phyloP scores from a whole-genome alignment of 129 eudicot species.

The Ambrosia trifida region DNA sequence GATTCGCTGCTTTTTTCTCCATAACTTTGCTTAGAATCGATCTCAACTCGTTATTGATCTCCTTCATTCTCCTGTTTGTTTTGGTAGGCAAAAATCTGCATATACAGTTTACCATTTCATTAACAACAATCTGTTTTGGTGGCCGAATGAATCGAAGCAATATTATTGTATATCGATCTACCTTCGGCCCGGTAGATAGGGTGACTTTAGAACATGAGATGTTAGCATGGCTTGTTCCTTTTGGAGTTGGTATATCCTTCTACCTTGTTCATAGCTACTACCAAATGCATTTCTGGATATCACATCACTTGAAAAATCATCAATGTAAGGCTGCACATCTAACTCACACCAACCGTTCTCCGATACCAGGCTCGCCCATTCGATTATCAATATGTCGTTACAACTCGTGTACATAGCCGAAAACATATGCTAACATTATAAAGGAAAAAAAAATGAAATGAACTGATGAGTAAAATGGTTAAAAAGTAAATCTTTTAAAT shows the following conservation, averaged over 20 bases:
- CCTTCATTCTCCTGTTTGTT: slow-evolving; percentile 59
- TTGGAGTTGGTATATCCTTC: slow-evolving; percentile 55
- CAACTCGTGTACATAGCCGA: slow-evolving; percentile 61
- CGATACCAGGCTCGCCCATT: slow-evolving; percentile 50
- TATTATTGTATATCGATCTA: background rate
- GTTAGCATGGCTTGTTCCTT: slow-evolving; percentile 69
- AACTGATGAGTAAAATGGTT: background rate
- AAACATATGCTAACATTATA: slow-evolving; percentile 45
- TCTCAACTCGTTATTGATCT: slow-evolving; percentile 44
- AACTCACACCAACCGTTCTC: slow-evolving; percentile 40
- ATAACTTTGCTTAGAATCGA: slow-evolving; percentile 39
- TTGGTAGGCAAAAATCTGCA: slow-evolving; percentile 69
- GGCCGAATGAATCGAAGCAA: too few relatives aligned
- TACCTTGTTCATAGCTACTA: slow-evolving; percentile 53
- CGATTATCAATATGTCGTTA: slow-evolving; percentile 45
- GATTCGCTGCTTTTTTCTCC: slow-evolving; percentile 37
- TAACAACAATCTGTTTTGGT: background rate
- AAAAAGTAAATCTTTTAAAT: background rate
- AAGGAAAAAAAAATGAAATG: background rate
- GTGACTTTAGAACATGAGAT: slow-evolving; percentile 48
- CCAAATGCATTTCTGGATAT: slow-evolving; percentile 76
- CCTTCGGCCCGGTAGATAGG: slow-evolving; percentile 79
- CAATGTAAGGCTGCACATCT: slow-evolving; percentile 56
- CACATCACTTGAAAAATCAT: slow-evolving; percentile 50
- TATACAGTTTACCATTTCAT: background rate